These are phyloP conservation scores for Haplosporangium sp. DNA, from an alignment of 371 early-diverging fungal genomes.

Conservation along the genomic window DNA sequence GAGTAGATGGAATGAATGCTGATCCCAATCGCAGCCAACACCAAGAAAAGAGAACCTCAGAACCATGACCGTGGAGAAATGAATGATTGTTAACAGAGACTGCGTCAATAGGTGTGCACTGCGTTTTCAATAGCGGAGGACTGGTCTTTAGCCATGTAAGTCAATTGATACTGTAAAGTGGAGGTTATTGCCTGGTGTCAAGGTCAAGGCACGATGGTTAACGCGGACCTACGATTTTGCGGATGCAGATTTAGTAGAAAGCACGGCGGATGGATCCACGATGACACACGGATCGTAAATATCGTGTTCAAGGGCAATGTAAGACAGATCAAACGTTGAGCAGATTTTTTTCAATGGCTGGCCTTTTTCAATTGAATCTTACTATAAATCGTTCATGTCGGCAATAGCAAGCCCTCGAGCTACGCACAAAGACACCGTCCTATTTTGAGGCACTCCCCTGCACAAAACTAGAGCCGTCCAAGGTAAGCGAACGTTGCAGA, in stretches of 20 bases:
- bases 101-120: conserved; percentile 25
- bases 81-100: too few relatives aligned
- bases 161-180: background rate
- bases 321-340: conserved; percentile 3
- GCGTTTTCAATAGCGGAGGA: conserved; percentile 29
- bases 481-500: conserved; percentile 15
- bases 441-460: conserved; percentile 31
- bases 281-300: conserved; percentile 32
- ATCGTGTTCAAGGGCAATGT: conserved; percentile 47
- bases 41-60: too few relatives aligned
- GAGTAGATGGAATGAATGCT: too few relatives aligned
- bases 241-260: conserved; percentile 41
- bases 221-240: too few relatives aligned
- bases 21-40: too few relatives aligned
- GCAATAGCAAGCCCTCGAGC: conserved; percentile 34
- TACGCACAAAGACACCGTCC: conserved; percentile 42
- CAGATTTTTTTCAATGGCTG: background rate
- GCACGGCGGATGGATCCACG: conserved; percentile 53
- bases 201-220: too few relatives aligned
- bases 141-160: conserved; percentile 52
- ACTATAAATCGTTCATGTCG: background rate
- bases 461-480: conserved; percentile 29
- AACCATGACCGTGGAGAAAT: background rate
- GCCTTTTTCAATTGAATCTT: background rate
- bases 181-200: too few relatives aligned